Evolutionary conservation across 306 rosid genomes (phyloP).

Genomic region (Cucurbita ficifolia): DNA sequence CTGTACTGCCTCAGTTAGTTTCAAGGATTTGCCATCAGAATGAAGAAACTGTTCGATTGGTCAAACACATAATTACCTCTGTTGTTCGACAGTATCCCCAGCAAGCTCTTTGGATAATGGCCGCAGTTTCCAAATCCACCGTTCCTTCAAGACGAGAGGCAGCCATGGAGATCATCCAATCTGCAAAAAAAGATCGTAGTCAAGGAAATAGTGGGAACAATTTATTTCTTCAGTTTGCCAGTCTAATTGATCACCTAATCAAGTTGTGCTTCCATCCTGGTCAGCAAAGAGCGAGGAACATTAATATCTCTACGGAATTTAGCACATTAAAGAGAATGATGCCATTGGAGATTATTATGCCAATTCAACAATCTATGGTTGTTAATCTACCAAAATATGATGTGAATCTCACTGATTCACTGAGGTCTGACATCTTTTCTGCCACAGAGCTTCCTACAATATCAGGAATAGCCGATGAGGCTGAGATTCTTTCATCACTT

Average conservation of each 20-base stretch:
- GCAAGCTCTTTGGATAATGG: conserved; percentile 96
- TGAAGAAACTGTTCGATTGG: conserved; percentile 67
- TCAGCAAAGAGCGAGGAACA: conserved; percentile 64
- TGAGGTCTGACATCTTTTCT: conserved; percentile 52
- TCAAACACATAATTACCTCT: conserved; percentile 64
- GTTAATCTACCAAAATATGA: conserved; percentile 76
- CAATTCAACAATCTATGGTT: conserved; percentile 73
- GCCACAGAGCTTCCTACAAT: conserved; percentile 80
- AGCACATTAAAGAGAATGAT: conserved; percentile 94
- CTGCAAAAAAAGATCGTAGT: conserved; percentile 61
- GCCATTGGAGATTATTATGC: conserved; percentile 96
- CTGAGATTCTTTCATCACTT: conserved; percentile 94
- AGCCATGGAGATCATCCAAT: conserved; percentile 86
- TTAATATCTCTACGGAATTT: conserved; percentile 74
- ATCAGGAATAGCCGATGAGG: conserved; percentile 83
- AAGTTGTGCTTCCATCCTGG: conserved; percentile 87
- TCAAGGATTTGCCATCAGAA: conserved; percentile 97
- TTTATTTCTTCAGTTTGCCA: conserved; percentile 80
- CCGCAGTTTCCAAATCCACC: conserved; percentile 90
- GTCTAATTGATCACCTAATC: conserved; percentile 74
- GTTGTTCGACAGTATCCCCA: conserved; percentile 81
- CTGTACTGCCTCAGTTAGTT: conserved; percentile 91
- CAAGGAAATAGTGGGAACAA: conserved; percentile 55
- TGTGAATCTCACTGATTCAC: conserved; percentile 45
- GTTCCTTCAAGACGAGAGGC: conserved; percentile 90